Evolutionary conservation across 2,329 filamentous ascomycete species (phyloP), one percentile per base, ranked within the genome.

Genomic region (Amylocarpus encephaloides): DNA sequence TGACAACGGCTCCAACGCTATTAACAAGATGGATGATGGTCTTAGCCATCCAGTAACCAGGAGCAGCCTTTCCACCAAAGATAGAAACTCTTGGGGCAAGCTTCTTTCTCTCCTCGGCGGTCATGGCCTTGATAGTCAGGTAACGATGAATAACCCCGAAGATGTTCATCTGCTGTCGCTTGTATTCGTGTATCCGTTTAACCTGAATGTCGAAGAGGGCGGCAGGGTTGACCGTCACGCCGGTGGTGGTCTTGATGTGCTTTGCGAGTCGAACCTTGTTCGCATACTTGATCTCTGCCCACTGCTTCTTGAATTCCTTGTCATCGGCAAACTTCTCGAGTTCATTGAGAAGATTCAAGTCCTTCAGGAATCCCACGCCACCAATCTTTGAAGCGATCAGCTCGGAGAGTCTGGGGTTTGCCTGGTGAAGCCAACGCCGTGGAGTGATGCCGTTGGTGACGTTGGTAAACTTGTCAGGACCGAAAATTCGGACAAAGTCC

Each of bases 11-110:
- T 3, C 89, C 90, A 22, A 97, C 93, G 54, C 83, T 85, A 73
- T 96, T 97, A 75, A 98, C 84, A 50, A 98, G 79, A 67, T 97
- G 92, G 62, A 98, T 98, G 59, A 96, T 90, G 36, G 93, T 94
- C 80, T 98, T 98, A 34, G 93, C 93, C 93, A 97, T 98, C 93
- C 93, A 98, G 76, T 98, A 98, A 13, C 93, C 93, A 0, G 93
- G 93, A 1, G 93, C 93, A 22, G 93, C 93, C 73, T 98, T 98
- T 62, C 93, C 93, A 66, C 93, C 93, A 67, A 98, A 97, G 68
- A 98, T 94, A 50, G 87, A 93, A 9, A 97, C 93, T 46, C 92
- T 85, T 13, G 91, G 89, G 40, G 85, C 80, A 53, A 88, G 77
- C 72, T 93, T 93, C 77, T 94, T 92, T 59, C 84, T 82, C 67